Evolutionary conservation across 257 asterid species (phyloP), one percentile per base, ranked within the genome.

Genomic region (Nicotiana obtusifolia): DNA sequence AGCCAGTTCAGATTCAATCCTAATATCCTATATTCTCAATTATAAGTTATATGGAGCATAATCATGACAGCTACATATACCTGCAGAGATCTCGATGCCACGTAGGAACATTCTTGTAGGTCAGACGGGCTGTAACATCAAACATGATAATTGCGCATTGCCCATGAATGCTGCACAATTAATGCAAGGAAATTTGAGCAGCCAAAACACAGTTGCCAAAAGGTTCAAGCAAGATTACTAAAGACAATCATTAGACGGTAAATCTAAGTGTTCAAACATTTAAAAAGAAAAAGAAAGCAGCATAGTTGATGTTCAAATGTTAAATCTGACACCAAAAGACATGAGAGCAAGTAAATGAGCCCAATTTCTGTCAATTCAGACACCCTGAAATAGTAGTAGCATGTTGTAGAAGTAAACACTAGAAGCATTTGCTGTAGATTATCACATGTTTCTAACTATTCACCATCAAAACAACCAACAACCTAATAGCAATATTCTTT

Each of bases 31-130:
- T 49, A 49, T 49, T 33, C 49, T 73, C 61, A 47, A 31, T 4
- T 22, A 3, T 30, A 44, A 53, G 22, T 47, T 22, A 9, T 16
- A 49, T 14, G 16, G 62, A 73, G 37, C 7, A 14, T 6, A 44
- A 44, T 44, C 15, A 4, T 44, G 37, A 28, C 4, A 22, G 78
- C 24, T 52, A 37, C 47, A 37, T 37, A 37, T 37, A 92, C 97
- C 97, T 37, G 91, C 96, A 91, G 78, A 90, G 94, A 87, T 93
- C 97, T 26, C 94, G 90, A 76, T 93, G 97, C 97, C 97, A 93
- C 8, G 97, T 93, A 0, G 94, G 97, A 11, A 93, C 92, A 82
- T 93, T 93, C 90, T 93, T 93, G 91, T 91, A 93, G 47, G 96
- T 93, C 90, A 91, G 83, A 7, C 95, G 89, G 26, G 97, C 97